Percentiles rank a stretch among this genome's conserved stretches.
phyloP scores from a whole-genome alignment of 2,329 filamentous ascomycete species.

The Aspergillus versicolor region DNA sequence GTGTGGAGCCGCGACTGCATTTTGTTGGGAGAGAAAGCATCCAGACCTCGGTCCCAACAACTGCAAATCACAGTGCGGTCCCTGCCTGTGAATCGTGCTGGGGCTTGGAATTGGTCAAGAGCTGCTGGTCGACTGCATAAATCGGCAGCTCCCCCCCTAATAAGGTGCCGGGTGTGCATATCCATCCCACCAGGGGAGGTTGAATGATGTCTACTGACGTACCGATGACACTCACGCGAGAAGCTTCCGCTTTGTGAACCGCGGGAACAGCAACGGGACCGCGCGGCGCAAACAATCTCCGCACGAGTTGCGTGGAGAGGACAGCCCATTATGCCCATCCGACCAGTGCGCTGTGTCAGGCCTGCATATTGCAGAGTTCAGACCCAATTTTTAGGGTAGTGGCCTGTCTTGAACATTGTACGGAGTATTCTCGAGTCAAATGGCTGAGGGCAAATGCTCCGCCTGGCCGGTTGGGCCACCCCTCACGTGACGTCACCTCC shows the following conservation, averaged over 20 bases:
- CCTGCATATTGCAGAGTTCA: neutral
- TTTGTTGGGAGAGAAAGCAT: constrained; percentile 14
- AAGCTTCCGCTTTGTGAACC: constrained; percentile 3
- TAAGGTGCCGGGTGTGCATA: no score
- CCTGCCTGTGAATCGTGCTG: constrained; percentile 7
- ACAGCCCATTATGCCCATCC: neutral
- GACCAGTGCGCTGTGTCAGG: neutral
- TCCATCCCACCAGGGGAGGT: neutral
- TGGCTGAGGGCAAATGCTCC: neutral
- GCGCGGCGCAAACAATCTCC: neutral
- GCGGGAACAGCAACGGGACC: neutral
- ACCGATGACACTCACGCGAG: constrained; percentile 5
- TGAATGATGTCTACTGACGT: neutral
- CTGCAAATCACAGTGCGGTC: constrained; percentile 1
- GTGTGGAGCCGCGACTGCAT: constrained; percentile 17
- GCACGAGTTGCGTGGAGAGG: neutral
- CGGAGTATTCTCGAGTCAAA: neutral
- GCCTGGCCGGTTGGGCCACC: neutral
- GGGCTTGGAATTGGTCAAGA: neutral
- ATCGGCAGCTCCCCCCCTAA: neutral
- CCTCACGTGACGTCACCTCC: neutral
- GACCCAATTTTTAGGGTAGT: neutral
- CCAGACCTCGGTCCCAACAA: constrained; percentile 18
- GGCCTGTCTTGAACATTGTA: neutral
- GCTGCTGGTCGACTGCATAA: neutral